Evolutionary conservation across 305 asterid genomes (phyloP).

Genomic region (Fraxinus sp.): DNA sequence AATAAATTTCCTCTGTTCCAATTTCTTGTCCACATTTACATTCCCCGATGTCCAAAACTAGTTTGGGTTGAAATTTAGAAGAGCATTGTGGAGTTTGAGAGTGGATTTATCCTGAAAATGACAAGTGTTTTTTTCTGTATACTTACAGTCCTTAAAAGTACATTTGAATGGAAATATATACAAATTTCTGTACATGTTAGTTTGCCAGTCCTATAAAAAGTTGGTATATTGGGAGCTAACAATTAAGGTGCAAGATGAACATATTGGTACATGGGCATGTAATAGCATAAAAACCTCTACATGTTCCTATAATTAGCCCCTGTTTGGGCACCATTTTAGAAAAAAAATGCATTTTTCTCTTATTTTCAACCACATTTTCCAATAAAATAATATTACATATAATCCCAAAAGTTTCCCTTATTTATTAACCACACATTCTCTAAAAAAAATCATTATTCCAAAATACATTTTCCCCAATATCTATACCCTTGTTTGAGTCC

Average conservation of each 20-base stretch:
- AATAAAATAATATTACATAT: neutral
- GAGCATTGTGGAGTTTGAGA: neutral
- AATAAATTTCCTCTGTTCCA: neutral
- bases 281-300: neutral
- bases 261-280: neutral
- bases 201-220: neutral
- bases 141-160: neutral
- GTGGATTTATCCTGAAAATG: neutral
- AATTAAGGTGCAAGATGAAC: neutral
- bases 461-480: neutral
- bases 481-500: neutral
- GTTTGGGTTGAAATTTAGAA: neutral
- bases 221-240: neutral
- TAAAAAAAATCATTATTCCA: neutral
- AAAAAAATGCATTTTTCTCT: neutral
- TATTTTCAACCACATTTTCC: too few species aligned
- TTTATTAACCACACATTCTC: neutral
- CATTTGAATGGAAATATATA: neutral
- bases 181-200: neutral
- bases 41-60: neutral
- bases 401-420: neutral
- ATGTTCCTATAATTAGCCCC: neutral
- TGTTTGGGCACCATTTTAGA: neutral
- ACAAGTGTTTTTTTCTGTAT: neutral
- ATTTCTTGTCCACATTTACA: neutral